Evolutionary conservation across 2,329 filamentous ascomycete genomes (phyloP), one percentile per base, ranked within the genome.

Genomic region (Alternaria metachromatica): DNA sequence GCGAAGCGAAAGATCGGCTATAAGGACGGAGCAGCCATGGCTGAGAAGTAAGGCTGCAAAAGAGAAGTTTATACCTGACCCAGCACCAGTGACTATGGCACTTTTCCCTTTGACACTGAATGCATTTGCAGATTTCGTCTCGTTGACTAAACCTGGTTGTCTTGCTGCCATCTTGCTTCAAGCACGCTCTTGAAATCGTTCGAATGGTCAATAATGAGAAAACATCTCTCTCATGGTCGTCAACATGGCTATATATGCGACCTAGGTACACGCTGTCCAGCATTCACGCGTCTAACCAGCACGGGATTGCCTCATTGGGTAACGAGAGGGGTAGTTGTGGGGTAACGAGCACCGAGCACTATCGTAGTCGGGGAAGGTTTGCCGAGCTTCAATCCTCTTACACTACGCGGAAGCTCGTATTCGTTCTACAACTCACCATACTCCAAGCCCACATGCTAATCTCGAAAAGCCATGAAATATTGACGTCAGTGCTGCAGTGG

Each of bases 51-150:
- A 73, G 18, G 76, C 70, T 12, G 84, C 80, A 67, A 86, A 85
- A 66, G 69, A 78, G 65, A 80, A 78, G 68, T 83, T 84, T 67
- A 85, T 85, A 15, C 84, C 84, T 85, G 63, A 56, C 11, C 83
- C 83, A 55, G 82, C 83, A 37, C 84, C 84, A 6, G 84, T 85
- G 6, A 85, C 76, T 53, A 85, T 79, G 6, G 83, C 83, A n/a
- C 75, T 80, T 72, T 84, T 84, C 9, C 82, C 82, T 13, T 79
- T 63, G 5, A 84, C 79, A 20, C 70, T 72, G 65, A 82, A 84
- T 4, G 26, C 53, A 18, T 56, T 18, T 41, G 30, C 44, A 5
- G 4, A 11, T 12, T 13, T 33, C n/a, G 44, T 56, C 11, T 45
- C 10, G 26, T 57, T 44, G 18, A 9, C 25, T 15, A 46, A 28